phyloP scores from a whole-genome alignment of 1,139 yeast species.

The Candida dubliniensis region DNA sequence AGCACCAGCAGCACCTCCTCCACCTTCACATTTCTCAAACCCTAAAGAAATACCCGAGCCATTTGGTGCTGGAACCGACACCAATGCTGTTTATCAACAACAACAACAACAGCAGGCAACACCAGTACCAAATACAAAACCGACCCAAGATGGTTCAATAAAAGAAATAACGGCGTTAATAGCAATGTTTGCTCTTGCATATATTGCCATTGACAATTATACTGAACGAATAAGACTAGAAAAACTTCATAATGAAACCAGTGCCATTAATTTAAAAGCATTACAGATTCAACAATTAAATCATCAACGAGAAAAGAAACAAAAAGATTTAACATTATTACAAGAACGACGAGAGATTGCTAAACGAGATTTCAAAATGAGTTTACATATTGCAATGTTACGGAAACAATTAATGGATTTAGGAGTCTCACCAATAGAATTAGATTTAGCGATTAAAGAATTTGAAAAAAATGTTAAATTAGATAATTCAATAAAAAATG shows the following conservation, averaged over 20 bases:
- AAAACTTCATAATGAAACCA: constrained; percentile 37
- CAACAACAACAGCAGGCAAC: constrained; percentile 1
- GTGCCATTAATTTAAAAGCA: constrained; percentile 42
- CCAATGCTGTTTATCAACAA: background rate
- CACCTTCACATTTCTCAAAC: constrained; percentile 19
- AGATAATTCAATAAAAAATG: constrained; percentile 54
- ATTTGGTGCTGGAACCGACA: too few species aligned
- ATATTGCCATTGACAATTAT: constrained; percentile 55
- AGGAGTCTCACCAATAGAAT: constrained; percentile 53
- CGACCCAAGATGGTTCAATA: constrained; percentile 16
- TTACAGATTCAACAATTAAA: constrained; percentile 45
- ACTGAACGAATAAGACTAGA: constrained; percentile 43
- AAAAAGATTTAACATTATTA: constrained; percentile 45
- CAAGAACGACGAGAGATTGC: constrained; percentile 49
- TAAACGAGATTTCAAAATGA: constrained; percentile 59
- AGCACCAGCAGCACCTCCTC: constrained; percentile 16
- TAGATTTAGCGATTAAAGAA: constrained; percentile 52
- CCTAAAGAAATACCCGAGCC: constrained; percentile 16
- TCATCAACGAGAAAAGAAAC: constrained; percentile 44
- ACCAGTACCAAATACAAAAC: background rate
- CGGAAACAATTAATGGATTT: constrained; percentile 55
- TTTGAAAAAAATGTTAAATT: constrained; percentile 57
- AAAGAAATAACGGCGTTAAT: constrained; percentile 35
- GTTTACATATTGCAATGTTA: constrained; percentile 61
- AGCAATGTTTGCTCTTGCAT: constrained; percentile 43